Evolutionary conservation across 495 filamentous ascomycete genomes (phyloP), one percentile per base, ranked within the genome.

Genomic region (Staphylotrichum longicolle): DNA sequence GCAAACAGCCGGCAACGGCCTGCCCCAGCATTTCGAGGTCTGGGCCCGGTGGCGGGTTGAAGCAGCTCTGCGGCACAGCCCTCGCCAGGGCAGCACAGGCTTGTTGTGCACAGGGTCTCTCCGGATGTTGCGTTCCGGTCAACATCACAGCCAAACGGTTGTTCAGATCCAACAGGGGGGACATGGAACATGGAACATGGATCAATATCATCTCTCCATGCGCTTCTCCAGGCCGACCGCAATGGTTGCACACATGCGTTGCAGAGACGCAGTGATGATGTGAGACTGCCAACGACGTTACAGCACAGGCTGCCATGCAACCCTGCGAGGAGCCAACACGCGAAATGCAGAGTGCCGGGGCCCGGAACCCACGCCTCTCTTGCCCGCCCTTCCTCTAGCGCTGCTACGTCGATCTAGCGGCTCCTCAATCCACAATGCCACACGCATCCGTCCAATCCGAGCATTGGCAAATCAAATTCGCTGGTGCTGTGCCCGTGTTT

Each of bases 281-380:
- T 34, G 46, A 51, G 57, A 41, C 37, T 41, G 37, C 46, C 57
- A 59, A 59, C 46, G 3, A 35, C 10, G 57, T 59, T 59, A 8
- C 47, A 59, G 27, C 33, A 47, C 47, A 59, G 8, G 12, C 57
- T 32, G 27, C 47, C 45, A 35, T 59, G 57, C 47, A 20, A 49
- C 56, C 33, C 34, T 42, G 37, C 14, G 37, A 51, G 46, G 2
- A 44, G n/a, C 55, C 55, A 48, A 57, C 44, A 11, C 32, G 55
- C 55, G 40, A 27, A 27, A 27, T 27, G 20, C 20, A 27, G 20
- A 27, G 20, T 27, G 20, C 20, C 20, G 20, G 20, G 20, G 20
- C 20, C 20, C 20, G 48, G 41, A 34, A 34, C 6, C 10, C 35
- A 44, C 20, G 27, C 12, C 9, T 33, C 12, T 5, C 37, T 14